Evolutionary conservation across 2,329 filamentous ascomycete species (phyloP).

Genomic region (Fusarium sp.): DNA sequence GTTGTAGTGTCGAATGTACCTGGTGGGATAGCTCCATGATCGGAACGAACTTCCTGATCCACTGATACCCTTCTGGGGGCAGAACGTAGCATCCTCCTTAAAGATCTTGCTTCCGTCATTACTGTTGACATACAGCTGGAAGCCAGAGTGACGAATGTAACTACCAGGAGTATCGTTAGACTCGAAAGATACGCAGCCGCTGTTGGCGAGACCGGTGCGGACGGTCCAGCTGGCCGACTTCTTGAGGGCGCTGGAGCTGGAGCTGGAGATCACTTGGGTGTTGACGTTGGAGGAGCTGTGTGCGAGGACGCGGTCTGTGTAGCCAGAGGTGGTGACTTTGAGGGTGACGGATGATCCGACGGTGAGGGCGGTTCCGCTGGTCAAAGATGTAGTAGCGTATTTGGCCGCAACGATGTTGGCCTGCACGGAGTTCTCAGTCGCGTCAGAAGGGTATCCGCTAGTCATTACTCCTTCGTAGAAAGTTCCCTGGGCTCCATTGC

Average conservation of each 20-base stretch:
- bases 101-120: conserved; percentile 12
- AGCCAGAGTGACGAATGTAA: conserved; percentile 5
- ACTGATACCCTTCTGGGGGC: conserved; percentile 14
- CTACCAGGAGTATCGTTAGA: conserved; percentile 18
- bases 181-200: conserved; percentile 14
- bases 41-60: background rate
- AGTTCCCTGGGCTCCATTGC: conserved; percentile 7
- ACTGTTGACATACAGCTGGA: background rate
- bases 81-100: conserved; percentile 19
- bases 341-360: conserved; percentile 18
- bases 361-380: background rate
- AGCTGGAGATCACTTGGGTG: conserved; percentile 5
- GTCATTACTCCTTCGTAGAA: conserved; percentile 23
- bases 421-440: conserved; percentile 13
- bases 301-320: conserved; percentile 6
- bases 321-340: conserved; percentile 9
- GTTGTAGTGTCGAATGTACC: conserved; percentile 15
- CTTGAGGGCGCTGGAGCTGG: conserved; percentile 2
- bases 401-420: conserved; percentile 24
- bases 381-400: conserved; percentile 6
- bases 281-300: conserved; percentile 14
- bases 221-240: conserved; percentile 23
- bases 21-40: conserved; percentile 24
- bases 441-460: conserved; percentile 13
- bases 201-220: conserved; percentile 18